Base-by-base conservation (phyloP, 2,329 filamentous ascomycete species). In the Monosporascus sp. region DNA sequence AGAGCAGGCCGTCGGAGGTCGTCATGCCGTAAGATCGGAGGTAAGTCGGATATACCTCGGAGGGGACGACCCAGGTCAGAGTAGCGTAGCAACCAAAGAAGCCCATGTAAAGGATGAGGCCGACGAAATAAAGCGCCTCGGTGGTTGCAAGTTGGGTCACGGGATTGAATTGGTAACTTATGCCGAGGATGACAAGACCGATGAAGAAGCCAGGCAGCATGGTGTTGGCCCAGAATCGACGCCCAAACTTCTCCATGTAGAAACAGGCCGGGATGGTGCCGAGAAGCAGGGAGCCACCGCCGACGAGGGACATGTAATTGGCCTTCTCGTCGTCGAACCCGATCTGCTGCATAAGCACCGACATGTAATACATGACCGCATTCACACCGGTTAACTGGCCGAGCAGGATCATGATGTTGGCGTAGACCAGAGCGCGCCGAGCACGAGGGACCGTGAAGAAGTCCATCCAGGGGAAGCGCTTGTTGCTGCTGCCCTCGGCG, bases 231-330 rank as follows among this genome's bases (percentile, higher is more conserved):
- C 86, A 89, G 77, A 89, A 89, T 4, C 86, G 82, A 22, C 87
- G 83, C 14, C 86, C 86, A 48, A 84, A 89, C 3, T 76, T 80
- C 63, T 90, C 87, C 86, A 90, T 90, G 58, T 81, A 80, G 65
- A 88, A 77, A 52, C 86, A 82, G 0, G 84, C 85, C 0, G 85
- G 85, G 37, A 88, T 84, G 0, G 85, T 86, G 22, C 85, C 86
- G 17, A 90, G 61, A 0, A 89, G 76, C 0, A 90, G 76, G 0
- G 85, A 73, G 4, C 84, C 86, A 26, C 86, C 86, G 3, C 87
- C 86, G 16, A 90, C 86, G 0, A 89, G 77, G 0, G 86, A 88
- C 86, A 90, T 89, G 75, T 88, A 89, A 55, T 85, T 87, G 17
- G 83, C 71, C 49, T 85, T 68, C 54, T 80, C 76, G 7, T 78